Base-by-base conservation (phyloP, 2,329 filamentous ascomycete genomes). In the Phaeosphaeria sp. region DNA sequence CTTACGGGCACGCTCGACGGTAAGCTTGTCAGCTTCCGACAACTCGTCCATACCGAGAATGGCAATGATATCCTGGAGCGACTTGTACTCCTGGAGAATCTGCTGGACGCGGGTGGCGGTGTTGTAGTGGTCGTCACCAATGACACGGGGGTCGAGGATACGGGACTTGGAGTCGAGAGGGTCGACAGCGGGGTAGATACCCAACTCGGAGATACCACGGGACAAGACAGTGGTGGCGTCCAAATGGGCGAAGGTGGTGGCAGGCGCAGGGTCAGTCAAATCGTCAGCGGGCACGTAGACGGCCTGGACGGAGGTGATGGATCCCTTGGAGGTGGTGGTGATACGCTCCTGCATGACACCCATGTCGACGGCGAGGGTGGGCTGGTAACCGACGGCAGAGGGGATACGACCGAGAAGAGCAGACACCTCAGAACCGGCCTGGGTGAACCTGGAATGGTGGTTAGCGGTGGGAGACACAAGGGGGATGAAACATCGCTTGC, bases 71-170 rank as follows among this genome's bases (percentile, higher is more conserved):
- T 99, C 95, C 87, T 99, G 95, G 72, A 99, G 92, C 68, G 94
- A 98, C 91, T 98, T 98, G 91, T 99, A 99, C 88, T 98, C 95
- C 86, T 99, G 95, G 80, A 99, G 90, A 84, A 97, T 98, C 86
- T 97, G 93, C 87, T 99, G 95, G 78, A 99, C 95, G 75, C 90
- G 90, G 81, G 91, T 91, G 81, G 95, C 95, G 76, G 89, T 94
- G 64, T 93, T 81, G 90, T 99, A 99, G 88, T 99, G 95, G 64
- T 99, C 95, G 79, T 98, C 87, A 81, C 95, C 95, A 77, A 99
- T 91, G 79, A 99, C 89, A 91, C 95, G 93, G 83, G 95, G 92
- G 86, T 98, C 95, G 79, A 99, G 87, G 91, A 99, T 97, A 89
- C 95, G 93, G 71, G 93, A 98, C 86, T 97, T 97, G 81, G 93